Evolutionary conservation across 805 yeast species (phyloP).

Genomic region (Novakomyces olei): DNA sequence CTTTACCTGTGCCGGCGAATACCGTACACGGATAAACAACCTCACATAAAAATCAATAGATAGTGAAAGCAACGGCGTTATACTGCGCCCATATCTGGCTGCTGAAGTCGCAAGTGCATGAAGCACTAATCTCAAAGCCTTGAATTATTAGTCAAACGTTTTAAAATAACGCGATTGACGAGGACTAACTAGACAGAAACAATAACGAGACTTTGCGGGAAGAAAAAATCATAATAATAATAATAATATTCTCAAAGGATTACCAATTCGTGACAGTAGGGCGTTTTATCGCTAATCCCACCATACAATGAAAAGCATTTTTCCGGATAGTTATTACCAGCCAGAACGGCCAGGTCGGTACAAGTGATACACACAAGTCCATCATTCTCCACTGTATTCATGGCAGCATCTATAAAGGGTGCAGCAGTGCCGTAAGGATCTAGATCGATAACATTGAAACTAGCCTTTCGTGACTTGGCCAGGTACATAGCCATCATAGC

Average conservation of each 20-base stretch:
- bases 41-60: slow-evolving; percentile 88
- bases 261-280: slow-evolving; percentile 82
- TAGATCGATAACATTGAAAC: slow-evolving; percentile 70
- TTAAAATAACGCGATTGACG: no score
- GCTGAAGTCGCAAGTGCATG: slow-evolving; percentile 60
- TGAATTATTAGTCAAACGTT: no score
- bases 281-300: slow-evolving; percentile 62
- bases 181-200: no score
- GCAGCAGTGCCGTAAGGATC: slow-evolving; percentile 98
- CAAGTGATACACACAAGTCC: slow-evolving; percentile 82
- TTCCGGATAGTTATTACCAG: slow-evolving; percentile 91
- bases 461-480: slow-evolving; percentile 12
- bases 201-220: no score
- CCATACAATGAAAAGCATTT: slow-evolving; percentile 90
- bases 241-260: no score
- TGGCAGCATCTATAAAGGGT: slow-evolving; percentile 82
- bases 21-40: slow-evolving; percentile 53
- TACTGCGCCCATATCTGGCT: slow-evolving; percentile 66
- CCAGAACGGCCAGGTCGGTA: slow-evolving; percentile 86
- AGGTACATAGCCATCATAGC: slow-evolving; percentile 66
- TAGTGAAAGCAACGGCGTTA: slow-evolving; percentile 68
- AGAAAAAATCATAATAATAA: no score
- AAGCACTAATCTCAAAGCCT: slow-evolving; percentile 69
- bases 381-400: slow-evolving; percentile 61
- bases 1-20: slow-evolving; percentile 66